phyloP scores from a whole-genome alignment of 1,139 yeast genomes.

The Diutina mesorugosa region DNA sequence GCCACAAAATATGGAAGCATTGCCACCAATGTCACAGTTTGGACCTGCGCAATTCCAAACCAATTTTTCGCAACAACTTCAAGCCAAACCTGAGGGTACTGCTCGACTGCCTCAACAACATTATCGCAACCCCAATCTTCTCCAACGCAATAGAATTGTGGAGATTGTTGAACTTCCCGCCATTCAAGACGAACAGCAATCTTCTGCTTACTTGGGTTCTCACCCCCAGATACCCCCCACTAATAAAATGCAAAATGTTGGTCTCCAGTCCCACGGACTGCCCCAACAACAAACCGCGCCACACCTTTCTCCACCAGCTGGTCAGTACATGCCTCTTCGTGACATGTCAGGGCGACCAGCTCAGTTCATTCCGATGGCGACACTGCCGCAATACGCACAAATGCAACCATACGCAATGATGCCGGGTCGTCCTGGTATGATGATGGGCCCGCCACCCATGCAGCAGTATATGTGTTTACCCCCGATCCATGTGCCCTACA shows the following conservation, averaged over 20 bases:
- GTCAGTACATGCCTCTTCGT: not conserved
- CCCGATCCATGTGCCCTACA: not conserved
- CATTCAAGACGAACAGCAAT: not conserved
- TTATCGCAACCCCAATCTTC: not conserved
- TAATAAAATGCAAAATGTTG: not conserved
- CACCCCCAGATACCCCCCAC: not conserved
- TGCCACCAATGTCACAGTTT: not conserved
- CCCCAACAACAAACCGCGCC: not conserved
- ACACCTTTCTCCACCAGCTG: constrained; percentile 1
- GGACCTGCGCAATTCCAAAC: not conserved
- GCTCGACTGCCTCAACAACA: not conserved
- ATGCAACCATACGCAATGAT: constrained; percentile 3
- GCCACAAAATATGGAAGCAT: not conserved
- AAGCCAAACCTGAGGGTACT: not conserved
- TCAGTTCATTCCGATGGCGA: not conserved
- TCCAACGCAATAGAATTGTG: not conserved
- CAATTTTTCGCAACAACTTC: not conserved
- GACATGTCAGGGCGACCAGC: not conserved
- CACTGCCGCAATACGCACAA: constrained; percentile 5
- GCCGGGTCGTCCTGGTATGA: not conserved
- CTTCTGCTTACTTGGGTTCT: not conserved
- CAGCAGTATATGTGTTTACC: not conserved
- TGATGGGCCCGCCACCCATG: not conserved
- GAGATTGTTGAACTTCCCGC: constrained; percentile 1
- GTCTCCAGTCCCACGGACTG: not conserved